A percentile compares a stretch with the other conserved stretches of the same genome.
phyloP scores from a whole-genome alignment of 805 yeast genomes.

The Kodamaea lidongshanica region DNA sequence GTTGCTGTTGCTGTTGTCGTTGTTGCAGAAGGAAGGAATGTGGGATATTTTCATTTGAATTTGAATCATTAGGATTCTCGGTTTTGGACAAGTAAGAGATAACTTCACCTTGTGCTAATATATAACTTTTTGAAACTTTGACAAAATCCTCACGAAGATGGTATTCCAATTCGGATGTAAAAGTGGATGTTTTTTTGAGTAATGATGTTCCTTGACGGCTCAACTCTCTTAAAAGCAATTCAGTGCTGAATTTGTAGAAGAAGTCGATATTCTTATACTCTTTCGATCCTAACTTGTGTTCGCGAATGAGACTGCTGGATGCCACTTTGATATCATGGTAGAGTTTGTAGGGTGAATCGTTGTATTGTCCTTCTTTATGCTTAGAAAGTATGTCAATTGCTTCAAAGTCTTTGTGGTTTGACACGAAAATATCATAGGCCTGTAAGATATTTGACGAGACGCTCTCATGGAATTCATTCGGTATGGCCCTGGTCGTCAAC shows the following conservation, averaged over 20 bases:
- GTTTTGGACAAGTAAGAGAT: constrained; percentile 27
- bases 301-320: constrained; percentile 41
- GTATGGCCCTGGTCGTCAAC: constrained; percentile 25
- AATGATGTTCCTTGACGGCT: constrained; percentile 34
- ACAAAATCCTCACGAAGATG: constrained; percentile 53
- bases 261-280: constrained; percentile 51
- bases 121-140: constrained; percentile 49
- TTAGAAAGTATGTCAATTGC: constrained; percentile 41
- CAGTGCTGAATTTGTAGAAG: constrained; percentile 57
- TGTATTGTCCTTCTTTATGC: constrained; percentile 34
- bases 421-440: constrained; percentile 35
- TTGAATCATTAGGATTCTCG: constrained; percentile 23
- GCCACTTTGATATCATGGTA: constrained; percentile 65
- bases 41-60: constrained; percentile 10
- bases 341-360: constrained; percentile 43
- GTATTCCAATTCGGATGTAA: constrained; percentile 33
- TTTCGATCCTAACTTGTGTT: constrained; percentile 43
- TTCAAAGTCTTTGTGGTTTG: constrained; percentile 17
- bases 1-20: too few species aligned
- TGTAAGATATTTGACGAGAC: constrained; percentile 38
- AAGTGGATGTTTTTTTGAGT: constrained; percentile 13
- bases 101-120: constrained; percentile 57
- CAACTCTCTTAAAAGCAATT: constrained; percentile 58
- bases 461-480: constrained; percentile 41
- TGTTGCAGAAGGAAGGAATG: constrained; percentile 21